Percentiles rank a stretch among this genome's conserved stretches.
Evolutionary conservation across 257 asterid species (phyloP).

Genomic region (Capsicum pubescens): DNA sequence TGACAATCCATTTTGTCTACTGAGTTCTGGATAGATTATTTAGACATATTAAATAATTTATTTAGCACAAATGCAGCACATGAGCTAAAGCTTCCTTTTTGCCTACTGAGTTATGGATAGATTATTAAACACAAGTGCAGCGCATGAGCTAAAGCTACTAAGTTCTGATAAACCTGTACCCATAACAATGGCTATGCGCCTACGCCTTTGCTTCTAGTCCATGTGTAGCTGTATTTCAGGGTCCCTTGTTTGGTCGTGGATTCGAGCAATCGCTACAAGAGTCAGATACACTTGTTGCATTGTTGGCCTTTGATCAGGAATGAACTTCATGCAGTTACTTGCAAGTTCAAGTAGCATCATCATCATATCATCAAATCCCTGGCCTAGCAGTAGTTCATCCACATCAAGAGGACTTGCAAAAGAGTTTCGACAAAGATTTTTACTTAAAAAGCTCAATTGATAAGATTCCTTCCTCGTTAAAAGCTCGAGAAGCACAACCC

Average conservation of each 20-base stretch:
- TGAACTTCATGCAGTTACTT: neutral
- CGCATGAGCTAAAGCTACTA: too few relatives aligned
- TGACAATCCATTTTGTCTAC: too few relatives aligned
- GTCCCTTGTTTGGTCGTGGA: too few relatives aligned
- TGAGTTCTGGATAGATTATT: too few relatives aligned
- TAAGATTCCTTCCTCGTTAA: neutral
- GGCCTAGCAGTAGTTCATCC: neutral
- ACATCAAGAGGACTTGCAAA: neutral
- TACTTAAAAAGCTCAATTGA: neutral
- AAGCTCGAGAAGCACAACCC: neutral
- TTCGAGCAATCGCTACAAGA: neutral
- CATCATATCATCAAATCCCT: neutral
- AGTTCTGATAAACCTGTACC: too few relatives aligned
- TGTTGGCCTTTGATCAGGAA: conserved; percentile 1
- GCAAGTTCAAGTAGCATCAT: neutral
- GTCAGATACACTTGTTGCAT: neutral
- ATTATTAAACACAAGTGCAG: too few relatives aligned
- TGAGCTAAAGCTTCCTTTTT: too few relatives aligned
- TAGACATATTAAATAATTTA: too few relatives aligned
- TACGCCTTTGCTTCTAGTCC: neutral
- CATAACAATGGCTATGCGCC: too few relatives aligned
- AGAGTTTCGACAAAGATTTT: neutral
- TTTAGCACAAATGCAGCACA: too few relatives aligned
- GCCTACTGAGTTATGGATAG: too few relatives aligned
- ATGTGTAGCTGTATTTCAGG: too few relatives aligned